Evolutionary conservation across 352 stramenopile genomes (phyloP).

Genomic region (Pythium folliculosum): DNA sequence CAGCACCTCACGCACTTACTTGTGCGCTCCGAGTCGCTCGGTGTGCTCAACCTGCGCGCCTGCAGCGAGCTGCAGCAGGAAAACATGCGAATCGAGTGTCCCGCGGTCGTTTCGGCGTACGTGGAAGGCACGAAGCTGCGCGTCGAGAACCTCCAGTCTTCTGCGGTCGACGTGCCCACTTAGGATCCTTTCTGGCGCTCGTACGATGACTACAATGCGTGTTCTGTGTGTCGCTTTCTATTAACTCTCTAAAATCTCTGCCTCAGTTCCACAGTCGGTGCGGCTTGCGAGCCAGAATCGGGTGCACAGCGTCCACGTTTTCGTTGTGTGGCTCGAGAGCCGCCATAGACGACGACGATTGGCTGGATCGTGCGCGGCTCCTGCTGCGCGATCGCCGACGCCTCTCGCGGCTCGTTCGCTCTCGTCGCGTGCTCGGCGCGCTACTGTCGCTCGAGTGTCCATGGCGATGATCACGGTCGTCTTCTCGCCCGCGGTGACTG

Average conservation of each 20-base stretch:
- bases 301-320: not conserved
- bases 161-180: not conserved
- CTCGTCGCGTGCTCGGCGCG: not conserved
- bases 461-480: not conserved
- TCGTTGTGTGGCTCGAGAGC: not conserved
- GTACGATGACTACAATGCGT: not conserved
- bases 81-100: slow-evolving; percentile 43
- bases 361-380: slow-evolving; percentile 6
- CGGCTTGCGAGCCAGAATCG: slow-evolving; percentile 36
- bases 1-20: slow-evolving; percentile 58
- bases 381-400: slow-evolving; percentile 1
- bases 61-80: slow-evolving; percentile 41
- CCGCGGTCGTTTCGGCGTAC: slow-evolving; percentile 36
- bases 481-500: not conserved
- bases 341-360: not conserved
- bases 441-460: not conserved
- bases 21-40: slow-evolving; percentile 46
- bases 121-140: slow-evolving; percentile 51
- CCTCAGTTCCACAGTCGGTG: slow-evolving; percentile 47
- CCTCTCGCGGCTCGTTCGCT: not conserved
- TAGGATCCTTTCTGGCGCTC: too few relatives aligned
- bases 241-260: not conserved
- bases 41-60: slow-evolving; percentile 45
- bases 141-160: slow-evolving; percentile 35
- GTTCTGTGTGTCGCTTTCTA: not conserved